Evolutionary conservation across 2,329 filamentous ascomycete genomes (phyloP).

Genomic region (Zalaria sp.): DNA sequence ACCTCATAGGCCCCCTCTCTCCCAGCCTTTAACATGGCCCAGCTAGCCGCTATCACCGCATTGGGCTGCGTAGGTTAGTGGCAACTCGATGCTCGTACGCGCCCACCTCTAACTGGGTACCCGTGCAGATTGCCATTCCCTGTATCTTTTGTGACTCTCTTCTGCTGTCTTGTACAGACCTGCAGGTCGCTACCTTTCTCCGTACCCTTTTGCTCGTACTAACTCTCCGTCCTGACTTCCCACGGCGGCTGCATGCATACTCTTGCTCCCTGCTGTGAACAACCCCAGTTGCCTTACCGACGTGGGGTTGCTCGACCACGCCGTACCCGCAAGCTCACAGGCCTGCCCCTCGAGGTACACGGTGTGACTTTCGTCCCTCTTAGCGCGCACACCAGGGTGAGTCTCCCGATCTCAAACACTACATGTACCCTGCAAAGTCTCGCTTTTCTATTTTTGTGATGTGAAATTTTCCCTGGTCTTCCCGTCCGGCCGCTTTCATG

Average conservation of each 20-base stretch:
- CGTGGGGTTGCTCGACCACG: conserved; percentile 12
- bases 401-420: conserved; percentile 8
- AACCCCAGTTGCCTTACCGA: conserved; percentile 10
- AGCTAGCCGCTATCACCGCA: conserved; percentile 14
- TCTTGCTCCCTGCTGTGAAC: conserved; percentile 8
- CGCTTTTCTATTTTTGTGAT: neutral
- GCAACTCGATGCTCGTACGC: conserved; percentile 11
- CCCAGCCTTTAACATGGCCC: conserved; percentile 14
- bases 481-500: conserved; percentile 4
- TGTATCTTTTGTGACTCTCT: conserved; percentile 10
- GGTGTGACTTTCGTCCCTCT: conserved; percentile 4
- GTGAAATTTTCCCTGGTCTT: conserved; percentile 1
- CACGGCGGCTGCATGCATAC: conserved; percentile 28
- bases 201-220: conserved; percentile 1
- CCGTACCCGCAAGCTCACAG: conserved; percentile 3
- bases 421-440: conserved; percentile 1
- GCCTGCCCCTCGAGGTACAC: conserved; percentile 1
- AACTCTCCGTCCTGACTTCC: conserved; percentile 7
- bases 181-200: conserved; percentile 8
- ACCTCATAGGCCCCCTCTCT: conserved; percentile 12
- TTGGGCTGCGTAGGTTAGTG: conserved; percentile 6
- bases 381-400: conserved; percentile 20
- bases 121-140: conserved; percentile 9
- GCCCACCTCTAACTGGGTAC: conserved; percentile 13
- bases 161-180: conserved; percentile 10